Conservation (phyloP, 495 filamentous ascomycete genomes). For the Letharia lupina region DNA sequence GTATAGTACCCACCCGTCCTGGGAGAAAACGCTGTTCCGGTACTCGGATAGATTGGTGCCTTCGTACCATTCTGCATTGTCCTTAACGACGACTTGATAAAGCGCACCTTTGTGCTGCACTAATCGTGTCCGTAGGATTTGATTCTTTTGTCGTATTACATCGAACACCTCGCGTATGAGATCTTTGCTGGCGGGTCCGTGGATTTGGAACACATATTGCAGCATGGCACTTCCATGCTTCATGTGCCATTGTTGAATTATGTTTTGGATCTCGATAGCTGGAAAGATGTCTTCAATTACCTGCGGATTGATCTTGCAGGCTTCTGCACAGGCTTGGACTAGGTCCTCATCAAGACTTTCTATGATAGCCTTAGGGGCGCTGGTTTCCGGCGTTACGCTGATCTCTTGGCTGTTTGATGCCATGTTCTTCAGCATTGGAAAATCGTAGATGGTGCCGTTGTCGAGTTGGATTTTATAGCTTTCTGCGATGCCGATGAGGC, state of each 20-base stretch:
- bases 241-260: neutral
- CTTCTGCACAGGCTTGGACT: neutral
- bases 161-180: neutral
- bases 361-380: neutral
- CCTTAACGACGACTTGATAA: constrained; percentile 2
- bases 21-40: neutral
- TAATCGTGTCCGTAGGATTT: neutral
- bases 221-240: neutral
- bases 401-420: neutral
- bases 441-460: neutral
- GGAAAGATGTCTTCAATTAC: constrained; percentile 8
- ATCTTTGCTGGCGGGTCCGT: neutral
- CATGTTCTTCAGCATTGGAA: constrained; percentile 4
- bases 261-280: neutral
- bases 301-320: neutral
- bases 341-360: neutral
- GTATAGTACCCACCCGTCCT: neutral
- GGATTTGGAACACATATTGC: neutral
- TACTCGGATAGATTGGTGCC: neutral
- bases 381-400: neutral
- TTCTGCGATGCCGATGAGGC: neutral
- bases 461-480: neutral
- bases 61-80: neutral
- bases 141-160: neutral
- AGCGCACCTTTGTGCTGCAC: neutral